These are phyloP conservation scores for Sugiyamaella valdiviana DNA, from an alignment of 805 yeast species.

Conservation along the genomic window DNA sequence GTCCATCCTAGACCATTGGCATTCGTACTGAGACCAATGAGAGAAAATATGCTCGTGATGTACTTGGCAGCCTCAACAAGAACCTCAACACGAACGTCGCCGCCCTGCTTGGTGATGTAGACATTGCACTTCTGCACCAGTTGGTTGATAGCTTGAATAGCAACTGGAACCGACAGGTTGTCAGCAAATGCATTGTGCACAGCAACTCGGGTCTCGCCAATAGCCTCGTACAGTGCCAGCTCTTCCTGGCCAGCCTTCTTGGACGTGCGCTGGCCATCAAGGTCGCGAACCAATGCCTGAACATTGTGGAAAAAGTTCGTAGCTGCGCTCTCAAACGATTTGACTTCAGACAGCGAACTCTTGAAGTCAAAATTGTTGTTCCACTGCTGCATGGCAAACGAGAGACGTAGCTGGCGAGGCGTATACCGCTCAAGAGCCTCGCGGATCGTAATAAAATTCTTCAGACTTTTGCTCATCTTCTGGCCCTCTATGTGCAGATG, in stretches of 20 bases:
- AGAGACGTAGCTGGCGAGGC: constrained; percentile 80
- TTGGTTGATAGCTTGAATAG: constrained; percentile 57
- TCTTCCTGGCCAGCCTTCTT: constrained; percentile 57
- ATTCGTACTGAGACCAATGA: constrained; percentile 73
- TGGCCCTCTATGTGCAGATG: constrained; percentile 98
- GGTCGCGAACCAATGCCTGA: constrained; percentile 72
- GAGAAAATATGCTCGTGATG: constrained; percentile 60
- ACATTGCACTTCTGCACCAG: constrained; percentile 66
- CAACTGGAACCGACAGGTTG: constrained; percentile 75
- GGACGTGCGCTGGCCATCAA: constrained; percentile 48
- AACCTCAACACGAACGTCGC: constrained; percentile 57
- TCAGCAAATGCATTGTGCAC: constrained; percentile 83
- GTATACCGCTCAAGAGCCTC: constrained; percentile 72
- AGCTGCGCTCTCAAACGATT: constrained; percentile 63
- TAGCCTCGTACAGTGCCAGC: constrained; percentile 46
- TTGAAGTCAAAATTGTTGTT: constrained; percentile 89
- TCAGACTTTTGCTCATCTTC: constrained; percentile 92
- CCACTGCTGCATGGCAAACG: constrained; percentile 90
- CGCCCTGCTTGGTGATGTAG: constrained; percentile 53
- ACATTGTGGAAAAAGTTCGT: constrained; percentile 80
- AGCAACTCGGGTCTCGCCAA: constrained; percentile 46
- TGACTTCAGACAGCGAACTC: constrained; percentile 71
- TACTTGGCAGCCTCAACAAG: constrained; percentile 58
- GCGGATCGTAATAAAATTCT: constrained; percentile 90
- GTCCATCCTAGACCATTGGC: constrained; percentile 78